phyloP scores from a whole-genome alignment of 2,329 filamentous ascomycete species.

The Chrysoporthe puriensis region DNA sequence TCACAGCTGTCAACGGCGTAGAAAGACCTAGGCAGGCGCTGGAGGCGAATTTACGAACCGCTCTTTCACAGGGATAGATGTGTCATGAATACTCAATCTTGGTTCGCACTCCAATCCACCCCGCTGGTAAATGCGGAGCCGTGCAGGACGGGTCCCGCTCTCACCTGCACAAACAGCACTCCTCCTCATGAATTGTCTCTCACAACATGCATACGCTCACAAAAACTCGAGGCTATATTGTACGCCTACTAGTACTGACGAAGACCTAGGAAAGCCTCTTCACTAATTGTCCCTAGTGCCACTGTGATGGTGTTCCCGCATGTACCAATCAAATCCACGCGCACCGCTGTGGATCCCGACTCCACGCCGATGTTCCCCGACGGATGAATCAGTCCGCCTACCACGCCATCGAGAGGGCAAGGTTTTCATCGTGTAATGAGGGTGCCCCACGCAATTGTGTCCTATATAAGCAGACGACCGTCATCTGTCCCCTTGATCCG shows the following conservation, averaged over 20 bases:
- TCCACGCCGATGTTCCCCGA: constrained; percentile 15
- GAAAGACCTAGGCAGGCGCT: background rate
- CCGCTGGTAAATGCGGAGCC: background rate
- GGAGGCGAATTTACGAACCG: background rate
- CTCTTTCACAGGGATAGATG: background rate
- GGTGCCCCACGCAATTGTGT: background rate
- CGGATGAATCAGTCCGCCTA: constrained; percentile 12
- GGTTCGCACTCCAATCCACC: background rate
- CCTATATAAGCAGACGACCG: constrained; percentile 3
- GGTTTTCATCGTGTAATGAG: constrained; percentile 20
- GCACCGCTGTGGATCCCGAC: background rate
- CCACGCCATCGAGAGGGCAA: constrained; percentile 20
- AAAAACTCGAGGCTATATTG: too few species aligned
- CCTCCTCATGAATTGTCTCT: background rate
- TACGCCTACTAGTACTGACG: background rate
- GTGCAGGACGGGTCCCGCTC: background rate
- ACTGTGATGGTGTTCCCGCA: background rate
- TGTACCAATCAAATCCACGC: constrained; percentile 11
- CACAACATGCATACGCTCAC: background rate
- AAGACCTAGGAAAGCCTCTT: background rate
- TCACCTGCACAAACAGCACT: background rate
- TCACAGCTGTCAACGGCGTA: background rate
- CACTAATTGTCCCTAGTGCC: background rate
- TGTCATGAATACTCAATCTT: background rate
- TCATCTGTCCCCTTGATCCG: background rate